Conservation (phyloP, 2,329 filamentous ascomycete species). For the Aspergillus fischeri region DNA sequence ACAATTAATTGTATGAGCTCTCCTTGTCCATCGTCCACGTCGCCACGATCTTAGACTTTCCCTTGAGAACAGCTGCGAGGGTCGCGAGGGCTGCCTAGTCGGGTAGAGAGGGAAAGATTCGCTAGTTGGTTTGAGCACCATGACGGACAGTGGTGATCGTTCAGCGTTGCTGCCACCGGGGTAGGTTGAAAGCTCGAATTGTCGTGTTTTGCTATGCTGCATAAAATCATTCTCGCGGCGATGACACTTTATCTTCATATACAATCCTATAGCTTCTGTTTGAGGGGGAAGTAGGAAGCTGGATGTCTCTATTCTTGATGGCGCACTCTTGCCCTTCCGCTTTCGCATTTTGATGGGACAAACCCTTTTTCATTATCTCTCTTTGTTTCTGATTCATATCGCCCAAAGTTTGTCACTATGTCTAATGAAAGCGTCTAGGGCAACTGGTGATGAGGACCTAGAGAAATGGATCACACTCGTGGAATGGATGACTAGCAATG, state of each 20-base stretch:
- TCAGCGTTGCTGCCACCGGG: not conserved
- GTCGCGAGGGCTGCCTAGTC: not conserved
- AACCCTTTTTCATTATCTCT: not conserved
- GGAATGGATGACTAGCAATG: conserved; percentile 30
- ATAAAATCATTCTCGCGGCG: not conserved
- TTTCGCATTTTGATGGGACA: not conserved
- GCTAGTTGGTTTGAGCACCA: not conserved
- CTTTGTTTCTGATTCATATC: not conserved
- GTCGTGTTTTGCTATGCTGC: not conserved
- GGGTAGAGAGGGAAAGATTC: not conserved
- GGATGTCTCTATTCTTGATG: not conserved
- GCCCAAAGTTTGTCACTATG: not conserved
- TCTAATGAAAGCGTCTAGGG: not conserved
- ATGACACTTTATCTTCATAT: not conserved
- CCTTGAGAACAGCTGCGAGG: not conserved
- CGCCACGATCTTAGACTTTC: not conserved
- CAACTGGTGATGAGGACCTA: conserved; percentile 10
- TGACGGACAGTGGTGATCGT: not conserved
- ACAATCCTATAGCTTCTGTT: not conserved
- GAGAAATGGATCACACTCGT: conserved; percentile 26
- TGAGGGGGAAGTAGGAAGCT: not conserved
- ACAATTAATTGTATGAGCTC: not conserved
- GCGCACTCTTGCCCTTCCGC: not conserved
- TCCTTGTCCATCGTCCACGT: not conserved
- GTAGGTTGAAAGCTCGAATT: not conserved